Conservation (phyloP, 495 filamentous ascomycete genomes). For the Xylaria telfairii region DNA sequence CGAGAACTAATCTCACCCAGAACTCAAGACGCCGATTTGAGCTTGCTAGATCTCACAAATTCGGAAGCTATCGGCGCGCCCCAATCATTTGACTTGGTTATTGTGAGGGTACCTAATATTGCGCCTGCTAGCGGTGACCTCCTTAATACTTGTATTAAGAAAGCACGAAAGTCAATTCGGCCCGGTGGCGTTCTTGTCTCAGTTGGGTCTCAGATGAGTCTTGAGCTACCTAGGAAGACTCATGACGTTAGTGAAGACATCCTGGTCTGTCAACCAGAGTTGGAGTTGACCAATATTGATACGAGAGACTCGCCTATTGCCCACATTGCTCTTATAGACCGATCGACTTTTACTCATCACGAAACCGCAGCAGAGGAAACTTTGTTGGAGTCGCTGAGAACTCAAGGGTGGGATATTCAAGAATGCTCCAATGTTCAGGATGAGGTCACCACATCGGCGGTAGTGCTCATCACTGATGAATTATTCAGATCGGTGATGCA, state of each 20-base stretch:
- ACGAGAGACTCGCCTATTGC: not conserved
- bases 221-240: not conserved
- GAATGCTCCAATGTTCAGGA: not conserved
- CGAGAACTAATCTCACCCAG: not conserved
- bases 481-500: not conserved
- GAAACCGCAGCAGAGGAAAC: not conserved
- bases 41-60: not conserved
- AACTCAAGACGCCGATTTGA: not conserved
- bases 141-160: not conserved
- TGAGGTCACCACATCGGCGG: not conserved
- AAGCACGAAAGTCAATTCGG: not conserved
- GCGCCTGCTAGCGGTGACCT: not conserved
- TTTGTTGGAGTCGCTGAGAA: not conserved
- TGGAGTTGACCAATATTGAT: not conserved
- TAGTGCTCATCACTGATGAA: constrained; percentile 7
- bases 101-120: not conserved
- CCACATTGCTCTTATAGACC: not conserved
- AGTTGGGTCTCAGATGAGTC: not conserved
- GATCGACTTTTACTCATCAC: not conserved
- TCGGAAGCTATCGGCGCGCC: not conserved
- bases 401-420: not conserved
- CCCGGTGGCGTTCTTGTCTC: not conserved
- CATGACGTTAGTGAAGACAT: not conserved
- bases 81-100: not conserved
- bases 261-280: not conserved